A percentile compares a stretch with the other conserved stretches of the same genome.
Conservation (phyloP, 345 rosid species). For the Brassica incana region DNA sequence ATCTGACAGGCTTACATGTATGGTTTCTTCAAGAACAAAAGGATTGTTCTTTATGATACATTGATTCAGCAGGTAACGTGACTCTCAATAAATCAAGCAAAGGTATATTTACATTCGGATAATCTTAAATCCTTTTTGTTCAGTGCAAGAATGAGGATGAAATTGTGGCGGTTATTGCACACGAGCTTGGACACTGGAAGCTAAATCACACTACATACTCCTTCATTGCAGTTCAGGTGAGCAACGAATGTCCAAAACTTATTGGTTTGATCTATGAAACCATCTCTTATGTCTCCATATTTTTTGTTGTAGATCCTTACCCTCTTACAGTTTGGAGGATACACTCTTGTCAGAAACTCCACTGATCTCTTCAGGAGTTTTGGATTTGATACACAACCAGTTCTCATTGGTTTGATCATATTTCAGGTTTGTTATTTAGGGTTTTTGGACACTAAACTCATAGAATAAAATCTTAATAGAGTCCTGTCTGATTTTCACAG, state of each 20-base stretch:
- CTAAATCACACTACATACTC: conserved; percentile 93
- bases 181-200: conserved; percentile 99
- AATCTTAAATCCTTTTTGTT: too few species aligned
- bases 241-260: background rate
- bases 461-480: background rate
- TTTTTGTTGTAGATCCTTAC: conserved; percentile 71
- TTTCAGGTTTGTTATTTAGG: conserved; percentile 65
- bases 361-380: conserved; percentile 90
- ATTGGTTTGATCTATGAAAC: too few species aligned
- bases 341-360: conserved; percentile 96
- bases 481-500: conserved; percentile 49
- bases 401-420: conserved; percentile 88
- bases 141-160: conserved; percentile 95
- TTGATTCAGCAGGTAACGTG: conserved; percentile 88
- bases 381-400: conserved; percentile 94
- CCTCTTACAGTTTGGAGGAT: conserved; percentile 91
- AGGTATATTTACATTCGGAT: too few species aligned
- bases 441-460: background rate
- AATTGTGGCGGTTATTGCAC: conserved; percentile 96
- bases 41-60: conserved; percentile 95
- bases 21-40: conserved; percentile 97
- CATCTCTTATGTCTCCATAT: background rate
- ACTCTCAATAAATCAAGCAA: background rate
- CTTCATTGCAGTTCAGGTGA: conserved; percentile 91
- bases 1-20: conserved; percentile 99